Evolutionary conservation across 768 basidiomycete genomes (phyloP), one percentile per base, ranked within the genome.

Genomic region (Tylopilus plumbeoviolaceoides): DNA sequence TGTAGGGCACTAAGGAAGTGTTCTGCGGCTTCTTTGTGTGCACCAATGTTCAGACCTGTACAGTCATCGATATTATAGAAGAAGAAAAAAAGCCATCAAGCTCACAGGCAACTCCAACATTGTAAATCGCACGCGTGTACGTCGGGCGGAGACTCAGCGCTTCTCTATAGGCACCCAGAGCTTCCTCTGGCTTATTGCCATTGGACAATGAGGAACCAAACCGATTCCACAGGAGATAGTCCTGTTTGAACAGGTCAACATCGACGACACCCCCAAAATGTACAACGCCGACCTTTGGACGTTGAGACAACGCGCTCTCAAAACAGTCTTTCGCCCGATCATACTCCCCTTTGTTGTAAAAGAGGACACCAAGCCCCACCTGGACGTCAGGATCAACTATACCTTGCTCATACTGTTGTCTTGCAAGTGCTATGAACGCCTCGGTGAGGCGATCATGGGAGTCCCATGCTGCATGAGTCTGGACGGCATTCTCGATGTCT

Each of bases 31-130:
- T 99, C 97, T 64, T 90, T 87, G 69, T 90, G 81, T 9, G 93
- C 92, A 9, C 94, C 95, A 47, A 98, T 95, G 67, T 99, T 99
- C 55, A 99, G 71, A 64, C 95, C 93, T 97, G 53, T 6, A 31
- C 50, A 35, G 50, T 14, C 23, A 39, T 54, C n/a, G 57, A 45
- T 45, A 38, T 47, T 41, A 42, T 10, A 52, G 44, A n/a, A n/a
- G 25, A 43, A 23, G 53, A 48, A 44, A 38, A 38, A 25, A 18
- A 15, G 5, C 47, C 48, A 8, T 41, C 27, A n/a, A 4, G 81
- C 91, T 61, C 63, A 94, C 94, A 99, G 20, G 95, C 94, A 25
- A 99, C 97, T 41, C 95, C 97, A 33, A 99, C 91, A 63, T 99
- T 99, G 66, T 95, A 98, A 21, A 98, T 91, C 10, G 95, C 97